Percentiles rank a stretch among this genome's conserved stretches.
Evolutionary conservation across 441 rosid genomes (phyloP).

Genomic region (Adansonia gregorii): DNA sequence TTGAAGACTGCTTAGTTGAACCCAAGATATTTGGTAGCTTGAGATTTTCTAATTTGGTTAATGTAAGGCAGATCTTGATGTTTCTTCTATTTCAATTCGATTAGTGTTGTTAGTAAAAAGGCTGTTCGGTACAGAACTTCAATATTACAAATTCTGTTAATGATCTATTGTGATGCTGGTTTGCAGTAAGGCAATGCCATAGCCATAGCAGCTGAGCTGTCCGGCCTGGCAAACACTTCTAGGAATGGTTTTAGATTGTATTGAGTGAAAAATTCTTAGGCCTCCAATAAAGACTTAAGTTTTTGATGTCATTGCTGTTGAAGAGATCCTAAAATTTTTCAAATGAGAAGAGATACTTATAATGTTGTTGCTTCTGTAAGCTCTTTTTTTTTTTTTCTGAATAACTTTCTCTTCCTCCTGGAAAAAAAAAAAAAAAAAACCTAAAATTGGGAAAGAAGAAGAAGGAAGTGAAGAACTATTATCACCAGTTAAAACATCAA

Average conservation of each 20-base stretch:
- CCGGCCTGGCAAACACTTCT: background rate
- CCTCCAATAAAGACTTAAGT: background rate
- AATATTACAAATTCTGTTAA: background rate
- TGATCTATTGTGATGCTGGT: background rate
- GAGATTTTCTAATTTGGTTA: constrained; percentile 18
- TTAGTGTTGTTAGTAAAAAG: background rate
- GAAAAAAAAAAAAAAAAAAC: background rate
- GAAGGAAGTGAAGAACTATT: background rate
- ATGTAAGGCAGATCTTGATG: background rate
- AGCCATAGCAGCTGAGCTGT: background rate
- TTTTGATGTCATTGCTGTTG: background rate
- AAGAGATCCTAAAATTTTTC: background rate
- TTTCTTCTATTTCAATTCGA: constrained; percentile 6
- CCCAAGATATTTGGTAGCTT: background rate
- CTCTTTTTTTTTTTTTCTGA: background rate
- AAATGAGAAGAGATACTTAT: background rate
- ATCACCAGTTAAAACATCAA: background rate
- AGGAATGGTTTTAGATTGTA: background rate
- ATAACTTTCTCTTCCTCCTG: background rate
- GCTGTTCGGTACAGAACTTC: background rate
- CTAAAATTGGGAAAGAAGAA: background rate
- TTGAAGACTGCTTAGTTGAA: constrained; percentile 1
- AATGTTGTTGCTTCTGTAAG: background rate
- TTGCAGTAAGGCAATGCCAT: background rate
- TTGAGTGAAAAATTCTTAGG: background rate